Conservation (phyloP, 139 green algal genomes). For the Micractinium sp. region DNA sequence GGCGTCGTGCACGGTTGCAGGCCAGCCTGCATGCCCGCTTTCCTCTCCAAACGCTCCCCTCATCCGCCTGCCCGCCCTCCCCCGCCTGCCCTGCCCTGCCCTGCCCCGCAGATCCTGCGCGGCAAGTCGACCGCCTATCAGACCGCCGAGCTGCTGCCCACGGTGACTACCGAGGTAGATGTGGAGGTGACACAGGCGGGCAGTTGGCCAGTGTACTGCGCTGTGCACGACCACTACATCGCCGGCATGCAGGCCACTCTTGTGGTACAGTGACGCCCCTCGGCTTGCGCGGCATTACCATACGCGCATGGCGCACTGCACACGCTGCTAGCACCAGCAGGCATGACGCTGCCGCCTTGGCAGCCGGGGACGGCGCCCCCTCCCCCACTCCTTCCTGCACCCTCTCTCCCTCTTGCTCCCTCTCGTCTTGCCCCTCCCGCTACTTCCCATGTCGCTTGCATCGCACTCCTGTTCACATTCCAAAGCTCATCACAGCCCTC, state of each 20-base stretch:
- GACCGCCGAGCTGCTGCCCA: constrained; percentile 49
- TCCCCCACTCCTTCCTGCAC: background rate
- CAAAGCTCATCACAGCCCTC: no score
- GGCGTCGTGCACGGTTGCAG: background rate
- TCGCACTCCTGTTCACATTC: background rate
- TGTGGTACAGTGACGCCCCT: background rate
- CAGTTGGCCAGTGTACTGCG: constrained; percentile 40
- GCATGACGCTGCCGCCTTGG: background rate
- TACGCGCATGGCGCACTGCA: background rate
- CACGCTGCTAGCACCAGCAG: background rate
- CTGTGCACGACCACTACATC: constrained; percentile 43
- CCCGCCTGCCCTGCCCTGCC: background rate
- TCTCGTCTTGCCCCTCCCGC: background rate
- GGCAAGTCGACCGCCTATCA: background rate
- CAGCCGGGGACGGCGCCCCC: no score
- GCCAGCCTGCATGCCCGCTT: background rate
- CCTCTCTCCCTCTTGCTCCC: background rate
- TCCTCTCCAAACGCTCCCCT: background rate
- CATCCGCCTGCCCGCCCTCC: background rate
- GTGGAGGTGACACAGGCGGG: constrained; percentile 5
- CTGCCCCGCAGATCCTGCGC: constrained; percentile 9
- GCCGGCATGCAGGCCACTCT: constrained; percentile 46
- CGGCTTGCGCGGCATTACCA: background rate
- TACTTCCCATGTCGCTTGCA: background rate
- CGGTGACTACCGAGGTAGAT: constrained; percentile 34